Evolutionary conservation across 2,329 filamentous ascomycete genomes (phyloP), one percentile per base, ranked within the genome.

Genomic region (Stachybotrys elegans): DNA sequence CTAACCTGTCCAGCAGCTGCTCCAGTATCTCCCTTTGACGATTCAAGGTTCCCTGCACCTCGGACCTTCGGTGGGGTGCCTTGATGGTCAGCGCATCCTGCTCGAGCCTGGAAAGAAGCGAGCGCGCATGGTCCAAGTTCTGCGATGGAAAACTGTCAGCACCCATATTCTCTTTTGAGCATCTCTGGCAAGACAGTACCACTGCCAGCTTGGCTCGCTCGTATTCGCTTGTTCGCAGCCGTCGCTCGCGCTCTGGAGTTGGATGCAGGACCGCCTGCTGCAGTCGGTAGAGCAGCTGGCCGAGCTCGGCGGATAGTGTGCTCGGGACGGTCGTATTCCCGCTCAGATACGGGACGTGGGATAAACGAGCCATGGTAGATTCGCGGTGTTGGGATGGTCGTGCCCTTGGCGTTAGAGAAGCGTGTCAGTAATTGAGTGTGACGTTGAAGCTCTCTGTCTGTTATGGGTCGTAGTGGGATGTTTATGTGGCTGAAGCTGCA

Each of bases 41-140:
- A 48, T 78, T 73, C 23, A 92, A 69, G 48, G 86, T 81, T 19
- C 69, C 65, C 61, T 88, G 84, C 16, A 76, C 60, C 46, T 83
- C 76, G 49, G 80, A 71, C 53, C 80, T 78, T 46, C 76, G 78
- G 5, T 72, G 61, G 45, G 76, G 75, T 23, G 76, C 67, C 58
- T 83, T 83, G 49, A 82, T 66, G n/a, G 65, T 69, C 13, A 78
- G 64, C 6, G 80, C 75, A 53, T 86, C 79, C 54, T 88, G 84
- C 60, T 90, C 87, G 34, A 89, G 75, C 47, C 76, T 81, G 17
- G 84, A 76, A 44, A 91, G 78, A 22, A 87, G 73, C 1, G 73
- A 75, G 32, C 82, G 79, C 17, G 87, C 86, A 59, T 86, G 80
- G 52, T 86, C 78, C 48, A 92, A 70, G 56, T 89, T 91, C 79